Percentiles rank a stretch among this genome's conserved stretches.
Evolutionary conservation across 768 basidiomycete species (phyloP).

Genomic region (Sarcomyxa edulis): DNA sequence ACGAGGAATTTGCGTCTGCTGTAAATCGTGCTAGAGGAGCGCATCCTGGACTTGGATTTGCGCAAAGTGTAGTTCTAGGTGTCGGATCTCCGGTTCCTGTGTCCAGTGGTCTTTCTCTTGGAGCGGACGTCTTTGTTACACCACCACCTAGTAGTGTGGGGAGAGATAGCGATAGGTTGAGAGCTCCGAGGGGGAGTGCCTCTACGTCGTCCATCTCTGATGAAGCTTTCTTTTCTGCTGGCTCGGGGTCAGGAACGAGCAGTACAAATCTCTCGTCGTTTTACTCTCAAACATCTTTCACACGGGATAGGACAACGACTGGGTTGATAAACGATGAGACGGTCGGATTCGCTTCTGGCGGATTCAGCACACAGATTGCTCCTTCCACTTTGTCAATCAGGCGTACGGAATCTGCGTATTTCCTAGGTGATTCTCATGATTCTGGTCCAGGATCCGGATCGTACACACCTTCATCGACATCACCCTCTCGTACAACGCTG

Average conservation of each 20-base stretch:
- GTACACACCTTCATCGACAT: conserved; percentile 43
- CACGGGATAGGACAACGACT: conserved; percentile 20
- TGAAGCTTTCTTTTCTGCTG: conserved; percentile 35
- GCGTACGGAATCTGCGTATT: conserved; percentile 48
- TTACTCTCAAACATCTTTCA: conserved; percentile 26
- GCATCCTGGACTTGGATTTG: conserved; percentile 29
- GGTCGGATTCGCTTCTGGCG: conserved; percentile 27
- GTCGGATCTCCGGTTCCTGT: conserved; percentile 70
- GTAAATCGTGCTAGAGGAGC: conserved; percentile 39
- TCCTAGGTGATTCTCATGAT: conserved; percentile 50
- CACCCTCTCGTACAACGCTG: too few relatives aligned
- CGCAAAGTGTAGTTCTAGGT: conserved; percentile 30
- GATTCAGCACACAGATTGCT: conserved; percentile 35
- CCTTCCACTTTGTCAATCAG: conserved; percentile 49
- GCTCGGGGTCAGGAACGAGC: conserved; percentile 21
- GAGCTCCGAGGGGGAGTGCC: conserved; percentile 3
- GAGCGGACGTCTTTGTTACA: conserved; percentile 33
- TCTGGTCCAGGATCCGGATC: too few relatives aligned
- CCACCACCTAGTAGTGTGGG: conserved; percentile 34
- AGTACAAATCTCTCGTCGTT: conserved; percentile 31
- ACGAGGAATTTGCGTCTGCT: conserved; percentile 44
- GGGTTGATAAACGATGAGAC: conserved; percentile 22
- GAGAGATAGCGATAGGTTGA: conserved; percentile 24
- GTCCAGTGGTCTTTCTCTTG: conserved; percentile 57
- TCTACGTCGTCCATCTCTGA: conserved; percentile 26